A percentile compares a stretch with the other conserved stretches of the same genome.
These are phyloP conservation scores for Bisporella sp. DNA, from an alignment of 2,329 filamentous ascomycete genomes.

Conservation along the genomic window DNA sequence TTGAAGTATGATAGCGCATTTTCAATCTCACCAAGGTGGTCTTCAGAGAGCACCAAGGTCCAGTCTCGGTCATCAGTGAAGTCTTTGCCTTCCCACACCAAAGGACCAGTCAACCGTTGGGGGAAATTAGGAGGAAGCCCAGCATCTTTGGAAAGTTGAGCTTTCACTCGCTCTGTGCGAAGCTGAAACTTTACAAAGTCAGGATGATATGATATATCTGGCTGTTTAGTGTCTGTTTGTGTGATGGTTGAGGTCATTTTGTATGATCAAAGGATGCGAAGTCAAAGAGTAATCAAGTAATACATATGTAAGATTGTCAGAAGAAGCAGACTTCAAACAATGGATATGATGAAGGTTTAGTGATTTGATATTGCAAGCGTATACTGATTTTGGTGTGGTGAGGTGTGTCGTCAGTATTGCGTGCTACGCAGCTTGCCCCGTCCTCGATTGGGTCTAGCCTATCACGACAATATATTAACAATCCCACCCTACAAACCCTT, in stretches of 20 bases:
- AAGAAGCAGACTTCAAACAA: too few relatives aligned
- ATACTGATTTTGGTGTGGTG: too few relatives aligned
- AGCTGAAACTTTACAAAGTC: slow-evolving; percentile 46
- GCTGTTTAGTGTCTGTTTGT: slow-evolving; percentile 31
- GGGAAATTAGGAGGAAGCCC: neutral
- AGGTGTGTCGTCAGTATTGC: too few relatives aligned
- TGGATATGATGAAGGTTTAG: too few relatives aligned
- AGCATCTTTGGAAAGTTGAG: neutral
- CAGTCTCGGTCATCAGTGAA: neutral
- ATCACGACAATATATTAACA: too few relatives aligned
- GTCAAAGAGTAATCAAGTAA: too few relatives aligned
- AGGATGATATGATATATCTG: slow-evolving; percentile 52
- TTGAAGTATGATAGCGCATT: neutral
- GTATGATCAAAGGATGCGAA: too few relatives aligned
- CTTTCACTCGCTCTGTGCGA: slow-evolving; percentile 37
- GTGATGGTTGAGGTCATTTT: neutral
- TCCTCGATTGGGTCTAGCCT: too few relatives aligned
- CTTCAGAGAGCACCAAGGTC: neutral
- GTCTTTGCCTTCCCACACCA: neutral
- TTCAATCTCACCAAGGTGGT: neutral
- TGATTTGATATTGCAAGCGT: too few relatives aligned
- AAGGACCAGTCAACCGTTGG: neutral
- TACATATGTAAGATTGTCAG: too few relatives aligned
- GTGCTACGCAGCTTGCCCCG: too few relatives aligned
- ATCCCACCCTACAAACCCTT: too few relatives aligned